Evolutionary conservation across 768 basidiomycete genomes (phyloP).

Genomic region (Suillus brevipes): DNA sequence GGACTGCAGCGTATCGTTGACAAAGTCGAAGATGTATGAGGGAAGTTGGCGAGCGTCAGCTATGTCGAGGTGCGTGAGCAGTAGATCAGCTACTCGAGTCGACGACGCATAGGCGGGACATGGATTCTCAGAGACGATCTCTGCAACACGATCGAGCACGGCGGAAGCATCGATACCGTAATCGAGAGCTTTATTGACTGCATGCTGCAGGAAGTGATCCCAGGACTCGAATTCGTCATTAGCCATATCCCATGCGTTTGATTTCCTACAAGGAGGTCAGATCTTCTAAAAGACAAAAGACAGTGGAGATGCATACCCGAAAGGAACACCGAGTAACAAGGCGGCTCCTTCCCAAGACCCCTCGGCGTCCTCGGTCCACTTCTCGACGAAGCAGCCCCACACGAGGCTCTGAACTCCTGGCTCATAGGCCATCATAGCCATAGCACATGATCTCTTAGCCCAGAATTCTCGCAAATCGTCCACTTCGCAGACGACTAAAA

Average conservation of each 20-base stretch:
- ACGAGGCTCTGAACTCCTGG: conserved; percentile 45
- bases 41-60: conserved; percentile 55
- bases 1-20: conserved; percentile 57
- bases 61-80: conserved; percentile 56
- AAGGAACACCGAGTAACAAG: conserved; percentile 58
- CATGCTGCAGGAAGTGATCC: conserved; percentile 55
- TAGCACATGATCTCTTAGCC: conserved; percentile 29
- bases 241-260: conserved; percentile 50
- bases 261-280: conserved; percentile 3
- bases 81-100: conserved; percentile 59
- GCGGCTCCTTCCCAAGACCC: conserved; percentile 56
- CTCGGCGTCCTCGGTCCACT: conserved; percentile 50
- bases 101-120: conserved; percentile 42
- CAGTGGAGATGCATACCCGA: conserved; percentile 47
- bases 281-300: background rate
- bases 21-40: conserved; percentile 52
- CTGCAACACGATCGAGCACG: conserved; percentile 60
- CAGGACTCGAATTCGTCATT: conserved; percentile 58
- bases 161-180: conserved; percentile 51
- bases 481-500: conserved; percentile 46
- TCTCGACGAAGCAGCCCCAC: conserved; percentile 58
- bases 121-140: conserved; percentile 42
- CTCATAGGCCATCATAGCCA: conserved; percentile 33
- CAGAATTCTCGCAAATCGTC: conserved; percentile 57
- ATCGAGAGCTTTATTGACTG: conserved; percentile 59